These are phyloP conservation scores for Hortiboletus flavorubellus DNA, from an alignment of 768 basidiomycete genomes.

Conservation along the genomic window DNA sequence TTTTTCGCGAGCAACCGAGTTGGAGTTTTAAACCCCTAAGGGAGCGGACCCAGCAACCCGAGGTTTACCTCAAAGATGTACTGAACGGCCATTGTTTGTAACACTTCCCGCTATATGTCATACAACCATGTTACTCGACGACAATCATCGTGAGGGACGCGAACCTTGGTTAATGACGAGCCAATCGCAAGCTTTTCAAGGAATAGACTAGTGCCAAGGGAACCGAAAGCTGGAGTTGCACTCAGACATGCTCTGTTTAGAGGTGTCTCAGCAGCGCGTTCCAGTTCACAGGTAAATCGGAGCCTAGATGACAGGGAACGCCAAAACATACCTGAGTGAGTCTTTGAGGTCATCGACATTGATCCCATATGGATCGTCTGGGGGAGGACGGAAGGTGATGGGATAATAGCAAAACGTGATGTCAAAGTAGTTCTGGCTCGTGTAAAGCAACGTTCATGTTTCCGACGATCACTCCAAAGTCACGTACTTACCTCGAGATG, in stretches of 20 bases:
- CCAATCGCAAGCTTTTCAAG: constrained; percentile 88
- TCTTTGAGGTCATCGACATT: constrained; percentile 79
- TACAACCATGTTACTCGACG: background rate
- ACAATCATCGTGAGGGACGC: background rate
- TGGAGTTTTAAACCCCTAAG: constrained; percentile 80
- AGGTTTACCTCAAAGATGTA: constrained; percentile 82
- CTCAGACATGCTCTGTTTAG: constrained; percentile 60
- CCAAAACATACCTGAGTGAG: constrained; percentile 54
- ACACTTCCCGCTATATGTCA: constrained; percentile 69
- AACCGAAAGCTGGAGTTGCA: constrained; percentile 80
- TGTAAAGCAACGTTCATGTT: background rate
- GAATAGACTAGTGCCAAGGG: constrained; percentile 81
- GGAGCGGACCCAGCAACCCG: constrained; percentile 82
- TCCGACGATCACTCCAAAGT: background rate
- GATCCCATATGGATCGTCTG: constrained; percentile 92
- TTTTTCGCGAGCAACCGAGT: constrained; percentile 74
- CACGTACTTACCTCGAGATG: constrained; percentile 65
- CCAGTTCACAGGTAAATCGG: background rate
- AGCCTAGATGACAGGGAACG: background rate
- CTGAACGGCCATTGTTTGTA: constrained; percentile 76
- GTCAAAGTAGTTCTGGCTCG: constrained; percentile 80
- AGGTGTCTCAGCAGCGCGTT: background rate
- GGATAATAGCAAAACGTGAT: constrained; percentile 98
- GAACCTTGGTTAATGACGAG: constrained; percentile 78
- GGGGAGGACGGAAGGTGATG: constrained; percentile 92